Evolutionary conservation across 805 yeast genomes (phyloP), one percentile per base, ranked within the genome.

Genomic region (Barnettozyma vustinii): DNA sequence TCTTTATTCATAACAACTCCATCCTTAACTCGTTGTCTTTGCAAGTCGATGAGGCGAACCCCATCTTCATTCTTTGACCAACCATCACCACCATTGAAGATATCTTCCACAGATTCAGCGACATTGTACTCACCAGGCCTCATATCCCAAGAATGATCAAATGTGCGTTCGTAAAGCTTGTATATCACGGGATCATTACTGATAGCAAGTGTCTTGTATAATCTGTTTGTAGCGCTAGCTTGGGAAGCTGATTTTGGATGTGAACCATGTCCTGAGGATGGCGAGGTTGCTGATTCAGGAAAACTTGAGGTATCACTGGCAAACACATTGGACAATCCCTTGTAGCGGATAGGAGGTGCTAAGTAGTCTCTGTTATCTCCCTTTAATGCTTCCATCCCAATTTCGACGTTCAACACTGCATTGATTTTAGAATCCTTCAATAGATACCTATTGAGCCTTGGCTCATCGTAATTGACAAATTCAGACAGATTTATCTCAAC

Each of bases 351-450:
- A 48, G 72, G 54, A 52, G 72, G 71, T 51, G 76, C 54, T 58
- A 69, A 47, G 62, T 73, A 54, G 69, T 80, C 57, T 50, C 68
- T 47, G 55, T 72, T 56, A 58, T 72, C 58, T n/a, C 78, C 79
- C 55, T 73, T 66, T 32, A 69, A 55, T 40, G 72, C 59, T 39
- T 70, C 72, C 56, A 86, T 64, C 5, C 71, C 70, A n/a, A 87
- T 68, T 1, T 83, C 74, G 39, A 88, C 52, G 51, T 76, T 82
- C 37, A 85, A 65, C n/a, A 88, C 84, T 2, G 95, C 83, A 63
- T 92, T 92, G 18, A 92, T 80, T 55, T 88, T 87, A 1, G 96
- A 84, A 25, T 87, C 77, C 57, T 83, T 83, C 35, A 92, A 70
- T 40, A 92, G 67, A 57, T 85, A 89, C 52, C 87, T 72, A 52